Evolutionary conservation across 1,284 basidiomycete species (phyloP).

Genomic region (Schizophyllum commune): DNA sequence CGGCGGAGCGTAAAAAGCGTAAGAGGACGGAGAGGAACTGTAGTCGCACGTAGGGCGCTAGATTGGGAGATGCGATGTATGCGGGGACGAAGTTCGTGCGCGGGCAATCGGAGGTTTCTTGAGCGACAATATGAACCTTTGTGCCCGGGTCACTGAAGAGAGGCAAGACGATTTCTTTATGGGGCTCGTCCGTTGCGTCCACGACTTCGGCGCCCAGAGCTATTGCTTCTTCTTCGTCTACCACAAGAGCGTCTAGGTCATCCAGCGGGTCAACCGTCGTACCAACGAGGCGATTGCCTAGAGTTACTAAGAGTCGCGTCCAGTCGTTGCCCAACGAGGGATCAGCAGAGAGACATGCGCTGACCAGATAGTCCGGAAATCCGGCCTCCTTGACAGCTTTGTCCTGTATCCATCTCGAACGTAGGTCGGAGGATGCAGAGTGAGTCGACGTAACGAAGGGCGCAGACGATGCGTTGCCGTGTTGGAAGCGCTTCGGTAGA

Average conservation of each 20-base stretch:
- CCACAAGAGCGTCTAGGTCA: slow-evolving; percentile 21
- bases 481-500: slow-evolving; percentile 57
- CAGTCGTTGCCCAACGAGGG: slow-evolving; percentile 35
- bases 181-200: slow-evolving; percentile 25
- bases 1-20: slow-evolving; percentile 46
- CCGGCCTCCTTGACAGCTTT: slow-evolving; percentile 80
- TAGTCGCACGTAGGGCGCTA: slow-evolving; percentile 81
- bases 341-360: slow-evolving; percentile 36
- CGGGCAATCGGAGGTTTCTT: slow-evolving; percentile 46
- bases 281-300: slow-evolving; percentile 44
- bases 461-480: slow-evolving; percentile 58
- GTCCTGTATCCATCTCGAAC: slow-evolving; percentile 77
- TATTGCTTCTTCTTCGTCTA: slow-evolving; percentile 57
- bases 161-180: slow-evolving; percentile 41
- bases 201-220: slow-evolving; percentile 54
- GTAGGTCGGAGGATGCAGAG: slow-evolving; percentile 56
- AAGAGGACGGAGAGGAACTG: slow-evolving; percentile 71
- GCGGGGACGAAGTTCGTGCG: slow-evolving; percentile 57
- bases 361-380: slow-evolving; percentile 71
- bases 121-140: slow-evolving; percentile 62
- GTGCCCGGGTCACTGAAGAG: slow-evolving; percentile 51
- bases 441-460: slow-evolving; percentile 59
- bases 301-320: slow-evolving; percentile 39
- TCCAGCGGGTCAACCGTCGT: slow-evolving; percentile 18
- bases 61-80: slow-evolving; percentile 65